Conservation (phyloP, 2,329 filamentous ascomycete species). For the Paradendryphiella salina region DNA sequence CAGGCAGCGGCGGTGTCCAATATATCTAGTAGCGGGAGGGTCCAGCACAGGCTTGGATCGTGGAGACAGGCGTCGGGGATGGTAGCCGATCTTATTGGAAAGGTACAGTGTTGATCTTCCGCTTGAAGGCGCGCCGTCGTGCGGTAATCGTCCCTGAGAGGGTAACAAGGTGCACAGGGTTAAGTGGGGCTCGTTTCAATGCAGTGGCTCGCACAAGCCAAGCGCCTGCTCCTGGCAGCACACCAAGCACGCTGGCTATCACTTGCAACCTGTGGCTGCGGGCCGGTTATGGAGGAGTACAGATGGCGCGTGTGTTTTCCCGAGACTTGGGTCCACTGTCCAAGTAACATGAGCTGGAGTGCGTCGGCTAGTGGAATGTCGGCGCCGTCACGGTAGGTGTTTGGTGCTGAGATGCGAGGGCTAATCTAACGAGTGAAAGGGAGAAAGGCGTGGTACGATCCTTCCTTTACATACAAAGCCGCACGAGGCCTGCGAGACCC, state of each 20-base stretch:
- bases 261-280: constrained; percentile 35
- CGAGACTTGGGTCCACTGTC: constrained; percentile 27
- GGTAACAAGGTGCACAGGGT: constrained; percentile 25
- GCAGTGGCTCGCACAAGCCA: constrained; percentile 17
- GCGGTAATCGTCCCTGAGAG: constrained; percentile 30
- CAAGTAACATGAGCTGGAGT: constrained; percentile 29
- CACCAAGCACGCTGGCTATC: constrained; percentile 23
- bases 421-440: constrained; percentile 11
- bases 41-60: constrained; percentile 35
- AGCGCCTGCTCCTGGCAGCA: constrained; percentile 23
- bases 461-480: constrained; percentile 5
- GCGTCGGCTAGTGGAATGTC: constrained; percentile 17
- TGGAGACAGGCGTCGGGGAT: constrained; percentile 28
- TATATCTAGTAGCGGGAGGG: constrained; percentile 41
- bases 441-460: constrained; percentile 8
- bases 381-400: background rate
- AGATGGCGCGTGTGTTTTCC: constrained; percentile 19
- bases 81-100: constrained; percentile 38
- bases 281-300: constrained; percentile 29
- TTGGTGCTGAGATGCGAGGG: constrained; percentile 11
- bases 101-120: constrained; percentile 39
- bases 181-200: constrained; percentile 36
- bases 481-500: constrained; percentile 8
- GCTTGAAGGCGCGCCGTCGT: constrained; percentile 32
- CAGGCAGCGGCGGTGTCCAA: constrained; percentile 32